phyloP scores from a whole-genome alignment of 768 basidiomycete species.

The Leucogyrophana mollusca region DNA sequence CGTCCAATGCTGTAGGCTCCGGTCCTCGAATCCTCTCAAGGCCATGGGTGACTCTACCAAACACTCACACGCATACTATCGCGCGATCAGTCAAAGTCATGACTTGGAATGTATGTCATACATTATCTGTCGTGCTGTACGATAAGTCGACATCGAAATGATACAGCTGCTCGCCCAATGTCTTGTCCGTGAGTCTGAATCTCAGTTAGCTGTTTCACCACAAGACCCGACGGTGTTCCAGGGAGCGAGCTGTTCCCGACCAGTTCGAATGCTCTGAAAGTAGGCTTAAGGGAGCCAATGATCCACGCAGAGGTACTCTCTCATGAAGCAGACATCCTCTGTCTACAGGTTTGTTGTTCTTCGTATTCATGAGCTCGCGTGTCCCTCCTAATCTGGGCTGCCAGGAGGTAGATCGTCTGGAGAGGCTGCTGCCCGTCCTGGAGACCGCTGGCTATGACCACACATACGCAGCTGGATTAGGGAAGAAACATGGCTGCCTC shows the following conservation, averaged over 20 bases:
- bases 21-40: constrained; percentile 17
- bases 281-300: constrained; percentile 70
- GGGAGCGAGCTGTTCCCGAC: constrained; percentile 81
- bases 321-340: constrained; percentile 77
- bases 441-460: constrained; percentile 62
- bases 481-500: constrained; percentile 85
- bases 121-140: neutral
- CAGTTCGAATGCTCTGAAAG: constrained; percentile 79
- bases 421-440: constrained; percentile 67
- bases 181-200: constrained; percentile 64
- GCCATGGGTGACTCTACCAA: constrained; percentile 35
- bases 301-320: constrained; percentile 71
- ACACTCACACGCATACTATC: neutral
- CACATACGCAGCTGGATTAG: constrained; percentile 65
- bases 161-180: constrained; percentile 72
- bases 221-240: constrained; percentile 22
- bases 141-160: constrained; percentile 2
- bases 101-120: constrained; percentile 79
- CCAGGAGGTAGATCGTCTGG: constrained; percentile 86
- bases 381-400: constrained; percentile 1
- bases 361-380: neutral
- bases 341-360: constrained; percentile 66
- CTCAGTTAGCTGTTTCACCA: neutral
- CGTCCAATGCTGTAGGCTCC: neutral
- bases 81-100: constrained; percentile 47